Conservation (phyloP, 1,284 basidiomycete genomes). For the Neolentinus lepideus region DNA sequence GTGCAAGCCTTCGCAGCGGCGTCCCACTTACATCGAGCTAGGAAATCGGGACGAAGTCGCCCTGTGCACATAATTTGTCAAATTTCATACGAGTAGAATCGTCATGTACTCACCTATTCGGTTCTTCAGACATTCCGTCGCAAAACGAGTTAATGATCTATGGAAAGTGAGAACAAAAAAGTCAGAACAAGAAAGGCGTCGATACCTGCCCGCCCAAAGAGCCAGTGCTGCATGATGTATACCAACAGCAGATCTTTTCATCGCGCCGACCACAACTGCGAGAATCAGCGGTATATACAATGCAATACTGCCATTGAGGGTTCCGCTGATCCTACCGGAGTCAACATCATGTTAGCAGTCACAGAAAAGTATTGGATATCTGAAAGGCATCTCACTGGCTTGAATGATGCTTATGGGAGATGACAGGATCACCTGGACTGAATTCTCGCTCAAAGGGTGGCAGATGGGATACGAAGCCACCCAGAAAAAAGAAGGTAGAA, state of each 20-base stretch:
- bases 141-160: slow-evolving; percentile 39
- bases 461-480: slow-evolving; percentile 7
- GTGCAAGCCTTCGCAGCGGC: slow-evolving; percentile 39
- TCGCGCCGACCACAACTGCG: slow-evolving; percentile 26
- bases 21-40: slow-evolving; percentile 59
- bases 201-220: slow-evolving; percentile 39
- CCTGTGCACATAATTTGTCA: slow-evolving; percentile 27
- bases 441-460: slow-evolving; percentile 52
- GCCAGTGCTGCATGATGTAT: slow-evolving; percentile 52
- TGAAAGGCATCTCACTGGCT: slow-evolving; percentile 34
- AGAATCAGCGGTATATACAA: slow-evolving; percentile 36
- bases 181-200: neutral
- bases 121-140: slow-evolving; percentile 54
- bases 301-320: slow-evolving; percentile 37
- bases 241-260: slow-evolving; percentile 37
- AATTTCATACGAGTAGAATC: neutral
- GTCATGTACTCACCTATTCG: slow-evolving; percentile 37
- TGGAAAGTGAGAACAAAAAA: neutral
- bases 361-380: neutral
- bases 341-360: neutral
- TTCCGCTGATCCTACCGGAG: slow-evolving; percentile 36
- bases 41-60: slow-evolving; percentile 62
- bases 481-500: slow-evolving; percentile 7
- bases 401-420: slow-evolving; percentile 40
- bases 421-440: slow-evolving; percentile 40